A percentile compares a stretch with the other conserved stretches of the same genome.
phyloP scores from a whole-genome alignment of 805 yeast species.

The Candida qinlingensis region DNA sequence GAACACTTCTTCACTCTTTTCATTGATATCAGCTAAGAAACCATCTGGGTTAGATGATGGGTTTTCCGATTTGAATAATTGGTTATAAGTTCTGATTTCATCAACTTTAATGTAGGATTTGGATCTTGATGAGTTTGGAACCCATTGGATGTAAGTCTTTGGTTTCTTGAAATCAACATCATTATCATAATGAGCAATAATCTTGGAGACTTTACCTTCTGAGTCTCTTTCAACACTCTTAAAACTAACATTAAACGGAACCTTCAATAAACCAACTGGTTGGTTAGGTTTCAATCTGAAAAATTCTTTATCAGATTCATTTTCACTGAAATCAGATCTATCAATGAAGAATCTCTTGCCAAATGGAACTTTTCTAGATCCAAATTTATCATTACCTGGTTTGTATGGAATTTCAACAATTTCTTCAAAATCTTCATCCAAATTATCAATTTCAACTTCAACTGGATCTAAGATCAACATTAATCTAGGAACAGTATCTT shows the following conservation, averaged over 20 bases:
- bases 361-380: constrained; percentile 70
- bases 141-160: constrained; percentile 96
- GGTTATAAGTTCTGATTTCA: constrained; percentile 85
- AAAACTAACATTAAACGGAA: constrained; percentile 77
- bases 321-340: constrained; percentile 77
- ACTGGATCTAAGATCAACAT: constrained; percentile 91
- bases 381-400: constrained; percentile 77
- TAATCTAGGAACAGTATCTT: constrained; percentile 86
- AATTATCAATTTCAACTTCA: constrained; percentile 74
- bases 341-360: constrained; percentile 80
- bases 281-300: constrained; percentile 93
- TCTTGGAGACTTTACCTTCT: constrained; percentile 57
- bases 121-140: constrained; percentile 61
- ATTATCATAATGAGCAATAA: constrained; percentile 77
- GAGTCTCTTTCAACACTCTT: constrained; percentile 58
- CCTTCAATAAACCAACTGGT: constrained; percentile 90
- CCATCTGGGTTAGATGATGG: constrained; percentile 89
- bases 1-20: constrained; percentile 66
- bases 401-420: constrained; percentile 77
- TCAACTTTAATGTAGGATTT: constrained; percentile 58
- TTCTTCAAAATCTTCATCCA: constrained; percentile 70
- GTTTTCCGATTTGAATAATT: constrained; percentile 84
- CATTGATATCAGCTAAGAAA: constrained; percentile 76
- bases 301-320: constrained; percentile 55
- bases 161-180: constrained; percentile 51